Conservation (phyloP, 768 basidiomycete species). For the Lentinula detonsa region DNA sequence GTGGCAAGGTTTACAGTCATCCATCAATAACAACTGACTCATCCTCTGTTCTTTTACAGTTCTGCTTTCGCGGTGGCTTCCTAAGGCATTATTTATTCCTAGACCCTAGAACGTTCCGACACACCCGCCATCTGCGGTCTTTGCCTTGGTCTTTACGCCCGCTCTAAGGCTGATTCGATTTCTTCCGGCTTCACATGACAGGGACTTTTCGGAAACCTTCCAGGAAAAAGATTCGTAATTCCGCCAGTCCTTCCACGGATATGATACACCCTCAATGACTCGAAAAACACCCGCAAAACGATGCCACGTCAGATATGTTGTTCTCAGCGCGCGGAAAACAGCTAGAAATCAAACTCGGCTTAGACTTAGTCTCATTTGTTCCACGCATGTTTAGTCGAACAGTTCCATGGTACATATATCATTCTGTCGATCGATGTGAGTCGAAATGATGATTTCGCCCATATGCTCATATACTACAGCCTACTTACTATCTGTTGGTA, state of each 20-base stretch:
- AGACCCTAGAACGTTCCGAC: background rate
- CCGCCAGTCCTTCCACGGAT: background rate
- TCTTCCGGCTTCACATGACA: background rate
- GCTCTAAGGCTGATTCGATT: background rate
- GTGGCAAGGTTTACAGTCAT: background rate
- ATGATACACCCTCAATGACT: background rate
- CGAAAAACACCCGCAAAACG: background rate
- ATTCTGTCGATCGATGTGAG: background rate
- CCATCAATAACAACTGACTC: background rate
- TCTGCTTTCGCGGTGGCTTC: background rate
- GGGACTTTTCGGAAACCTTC: background rate
- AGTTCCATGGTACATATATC: background rate
- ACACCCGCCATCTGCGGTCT: background rate
- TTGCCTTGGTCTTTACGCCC: background rate
- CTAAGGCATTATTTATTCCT: background rate
- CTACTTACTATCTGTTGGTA: background rate
- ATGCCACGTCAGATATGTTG: background rate
- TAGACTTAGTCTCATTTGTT: background rate
- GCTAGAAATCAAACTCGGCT: background rate
- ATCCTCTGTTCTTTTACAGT: background rate
- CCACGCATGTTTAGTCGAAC: background rate
- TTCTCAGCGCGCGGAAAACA: background rate
- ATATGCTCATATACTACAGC: background rate
- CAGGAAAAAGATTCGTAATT: background rate
- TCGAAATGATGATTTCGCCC: background rate